These are phyloP conservation scores for Kokia cookei DNA, from an alignment of 441 rosid species.

Conservation along the genomic window DNA sequence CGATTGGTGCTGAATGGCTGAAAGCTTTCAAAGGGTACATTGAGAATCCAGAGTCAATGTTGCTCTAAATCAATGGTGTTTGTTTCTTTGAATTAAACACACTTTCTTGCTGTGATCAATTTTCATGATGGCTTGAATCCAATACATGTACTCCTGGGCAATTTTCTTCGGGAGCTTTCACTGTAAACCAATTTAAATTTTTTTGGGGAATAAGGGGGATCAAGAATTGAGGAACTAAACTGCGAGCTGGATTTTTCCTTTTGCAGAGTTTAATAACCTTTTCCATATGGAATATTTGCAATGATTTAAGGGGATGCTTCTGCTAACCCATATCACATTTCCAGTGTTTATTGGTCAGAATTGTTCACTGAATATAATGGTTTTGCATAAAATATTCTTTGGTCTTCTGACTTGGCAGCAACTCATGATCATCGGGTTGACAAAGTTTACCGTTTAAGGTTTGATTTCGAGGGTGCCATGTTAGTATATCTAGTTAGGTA, in stretches of 20 bases:
- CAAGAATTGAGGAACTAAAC: slow-evolving; percentile 7
- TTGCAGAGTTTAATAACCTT: slow-evolving; percentile 18
- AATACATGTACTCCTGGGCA: neutral
- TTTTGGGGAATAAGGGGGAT: slow-evolving; percentile 12
- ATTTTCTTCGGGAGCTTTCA: slow-evolving; percentile 5
- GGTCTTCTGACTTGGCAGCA: neutral
- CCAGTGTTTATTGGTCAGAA: neutral
- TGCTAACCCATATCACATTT: neutral
- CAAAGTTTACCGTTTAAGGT: neutral
- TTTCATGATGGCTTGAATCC: neutral
- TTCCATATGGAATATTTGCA: neutral
- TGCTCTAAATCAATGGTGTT: slow-evolving; percentile 39
- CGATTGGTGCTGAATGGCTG: slow-evolving; percentile 94
- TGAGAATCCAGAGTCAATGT: slow-evolving; percentile 92
- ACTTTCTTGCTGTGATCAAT: neutral
- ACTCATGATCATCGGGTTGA: neutral
- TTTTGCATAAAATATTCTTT: neutral
- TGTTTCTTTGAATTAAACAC: neutral
- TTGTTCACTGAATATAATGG: neutral
- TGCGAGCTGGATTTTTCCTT: slow-evolving; percentile 1
- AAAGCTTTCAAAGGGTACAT: slow-evolving; percentile 91
- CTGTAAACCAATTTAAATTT: neutral
- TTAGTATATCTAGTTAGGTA: neutral
- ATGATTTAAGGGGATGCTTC: neutral
- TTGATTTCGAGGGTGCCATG: neutral